Evolutionary conservation across 192 early-diverging fungal genomes (phyloP).

Genomic region (Rhizophagus prolifer): DNA sequence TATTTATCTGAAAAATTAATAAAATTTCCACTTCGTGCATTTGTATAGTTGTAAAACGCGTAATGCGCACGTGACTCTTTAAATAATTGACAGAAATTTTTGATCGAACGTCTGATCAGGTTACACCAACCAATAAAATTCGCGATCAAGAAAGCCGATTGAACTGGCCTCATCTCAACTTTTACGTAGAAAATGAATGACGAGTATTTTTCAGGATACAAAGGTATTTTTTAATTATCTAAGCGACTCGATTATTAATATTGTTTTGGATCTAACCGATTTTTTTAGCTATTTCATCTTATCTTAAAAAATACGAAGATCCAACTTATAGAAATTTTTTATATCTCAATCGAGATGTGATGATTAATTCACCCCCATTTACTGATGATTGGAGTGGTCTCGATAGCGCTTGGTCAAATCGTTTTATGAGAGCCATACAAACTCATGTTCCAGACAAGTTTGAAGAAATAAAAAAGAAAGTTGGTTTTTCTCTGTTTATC

Average conservation of each 20-base stretch:
- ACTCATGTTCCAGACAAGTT: not conserved
- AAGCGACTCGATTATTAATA: not conserved
- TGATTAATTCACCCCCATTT: constrained; percentile 5
- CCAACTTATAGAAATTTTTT: not conserved
- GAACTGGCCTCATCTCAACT: too few relatives aligned
- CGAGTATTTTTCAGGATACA: not conserved
- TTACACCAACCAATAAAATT: too few relatives aligned
- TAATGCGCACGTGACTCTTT: not conserved
- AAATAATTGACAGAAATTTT: too few relatives aligned
- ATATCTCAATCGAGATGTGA: not conserved
- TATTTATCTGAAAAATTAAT: too few relatives aligned
- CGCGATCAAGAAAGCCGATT: too few relatives aligned
- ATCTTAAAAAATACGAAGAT: constrained; percentile 1
- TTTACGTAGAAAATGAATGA: not conserved
- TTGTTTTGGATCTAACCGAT: not conserved
- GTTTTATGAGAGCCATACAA: not conserved
- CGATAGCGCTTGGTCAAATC: not conserved
- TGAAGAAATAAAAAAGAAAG: constrained; percentile 5
- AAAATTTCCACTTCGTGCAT: too few relatives aligned
- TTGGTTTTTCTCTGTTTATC: constrained; percentile 1
- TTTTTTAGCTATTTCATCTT: constrained; percentile 4
- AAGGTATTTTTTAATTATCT: not conserved
- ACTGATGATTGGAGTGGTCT: constrained; percentile 4
- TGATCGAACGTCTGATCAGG: too few relatives aligned
- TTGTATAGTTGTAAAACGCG: too few relatives aligned